These are phyloP conservation scores for Phaeoacremonium minimum DNA, from an alignment of 2,329 filamentous ascomycete genomes.

Conservation along the genomic window DNA sequence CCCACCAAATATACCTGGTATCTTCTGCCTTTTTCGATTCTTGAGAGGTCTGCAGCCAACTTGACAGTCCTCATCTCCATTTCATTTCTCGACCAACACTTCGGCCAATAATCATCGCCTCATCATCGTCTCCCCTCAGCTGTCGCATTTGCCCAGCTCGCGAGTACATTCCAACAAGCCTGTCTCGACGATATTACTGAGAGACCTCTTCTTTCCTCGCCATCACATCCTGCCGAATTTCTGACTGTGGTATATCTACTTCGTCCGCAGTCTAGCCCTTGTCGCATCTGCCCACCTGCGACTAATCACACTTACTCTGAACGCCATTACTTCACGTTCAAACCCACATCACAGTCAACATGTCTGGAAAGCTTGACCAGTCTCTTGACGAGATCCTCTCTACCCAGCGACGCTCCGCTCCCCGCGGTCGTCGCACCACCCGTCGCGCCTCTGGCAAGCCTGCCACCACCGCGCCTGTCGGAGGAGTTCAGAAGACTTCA, in stretches of 20 bases:
- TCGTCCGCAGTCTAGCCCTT: neutral
- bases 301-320: no score
- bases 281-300: constrained; percentile 8
- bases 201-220: neutral
- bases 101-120: neutral
- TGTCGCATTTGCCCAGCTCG: neutral
- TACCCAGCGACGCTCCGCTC: constrained; percentile 59
- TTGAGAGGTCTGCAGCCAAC: neutral
- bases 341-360: no score
- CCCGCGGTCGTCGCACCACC: constrained; percentile 43
- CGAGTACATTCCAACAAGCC: neutral
- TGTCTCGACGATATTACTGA: neutral
- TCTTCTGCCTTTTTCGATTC: neutral
- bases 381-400: constrained; percentile 97
- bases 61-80: neutral
- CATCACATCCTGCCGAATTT: no score
- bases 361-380: constrained; percentile 95
- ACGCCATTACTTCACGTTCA: no score
- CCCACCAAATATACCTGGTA: no score
- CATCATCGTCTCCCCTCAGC: neutral
- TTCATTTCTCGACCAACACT: neutral
- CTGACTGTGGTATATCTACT: no score
- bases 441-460: constrained; percentile 50
- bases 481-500: constrained; percentile 78
- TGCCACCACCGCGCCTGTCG: constrained; percentile 65